Evolutionary conservation across 2,329 filamentous ascomycete species (phyloP), one percentile per base, ranked within the genome.

Genomic region (Keithomyces neogunnii): DNA sequence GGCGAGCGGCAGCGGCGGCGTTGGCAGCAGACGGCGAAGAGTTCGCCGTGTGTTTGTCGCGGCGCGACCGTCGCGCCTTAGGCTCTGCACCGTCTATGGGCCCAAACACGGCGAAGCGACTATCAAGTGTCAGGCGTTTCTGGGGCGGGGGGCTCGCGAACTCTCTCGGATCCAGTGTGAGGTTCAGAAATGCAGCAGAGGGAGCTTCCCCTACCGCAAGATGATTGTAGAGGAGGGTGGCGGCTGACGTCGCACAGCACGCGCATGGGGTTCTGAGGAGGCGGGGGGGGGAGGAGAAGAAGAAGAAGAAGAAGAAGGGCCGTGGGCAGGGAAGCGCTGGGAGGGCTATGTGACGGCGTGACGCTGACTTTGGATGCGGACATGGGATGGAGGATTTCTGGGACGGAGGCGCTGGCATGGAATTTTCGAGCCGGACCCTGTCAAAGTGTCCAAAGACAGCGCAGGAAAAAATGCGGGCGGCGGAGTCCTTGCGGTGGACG

Each of bases 111-210:
- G 54, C 56, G 48, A 56, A 61, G n/a, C 49, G 40, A 51, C 49
- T 57, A 54, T 45, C 40, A 43, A 42, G 43, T 48, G 53, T 53
- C 51, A 53, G 45, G 42, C 44, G 47, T 51, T 40, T 49, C 26
- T 35, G 19, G 30, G n/a, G 50, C 28, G 47, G 39, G 58, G 51
- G 54, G 58, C 32, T 51, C 57, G 68, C 60, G 56, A 61, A 60
- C 51, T 71, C 67, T 77, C 76, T 70, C 63, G 76, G 66, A 77
- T 82, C 80, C 79, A 82, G 75, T 66, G 69, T 80, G 76, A 51
- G 53, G 53, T 49, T 60, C 57, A 61, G 59, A 63, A 67, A 68
- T 74, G 75, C 76, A 73, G 76, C 73, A 76, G 79, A 80, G 77
- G 66, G 60, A 58, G 63, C 69, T 74, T 78, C 78, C 66, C 63